Evolutionary conservation across 2,329 filamentous ascomycete genomes (phyloP).

Genomic region (Colletotrichum truncatum): DNA sequence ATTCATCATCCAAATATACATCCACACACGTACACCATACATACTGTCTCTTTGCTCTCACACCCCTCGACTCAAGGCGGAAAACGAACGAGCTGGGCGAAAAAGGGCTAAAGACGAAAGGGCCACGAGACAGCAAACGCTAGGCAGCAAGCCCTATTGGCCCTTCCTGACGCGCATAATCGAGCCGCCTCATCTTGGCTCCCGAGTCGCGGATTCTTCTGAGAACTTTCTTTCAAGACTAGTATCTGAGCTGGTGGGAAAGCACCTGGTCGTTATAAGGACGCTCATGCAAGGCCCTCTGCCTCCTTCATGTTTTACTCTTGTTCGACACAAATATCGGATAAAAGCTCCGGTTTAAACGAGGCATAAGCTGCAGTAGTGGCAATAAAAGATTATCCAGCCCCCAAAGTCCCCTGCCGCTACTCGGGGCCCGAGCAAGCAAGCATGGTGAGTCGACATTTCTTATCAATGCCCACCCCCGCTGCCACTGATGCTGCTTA

Average conservation of each 20-base stretch:
- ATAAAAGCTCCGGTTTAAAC: not conserved
- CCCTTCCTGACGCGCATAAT: not conserved
- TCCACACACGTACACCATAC: not conserved
- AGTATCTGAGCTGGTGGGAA: not conserved
- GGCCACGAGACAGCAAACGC: not conserved
- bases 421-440: constrained; percentile 5
- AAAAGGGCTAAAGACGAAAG: not conserved
- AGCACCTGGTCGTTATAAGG: constrained; percentile 12
- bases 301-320: not conserved
- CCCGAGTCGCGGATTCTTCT: not conserved
- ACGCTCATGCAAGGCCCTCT: constrained; percentile 3
- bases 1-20: too few species aligned
- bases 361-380: constrained; percentile 16
- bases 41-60: not conserved
- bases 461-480: not conserved
- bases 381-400: not conserved
- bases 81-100: not conserved
- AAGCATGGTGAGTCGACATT: constrained; percentile 20
- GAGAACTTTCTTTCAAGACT: not conserved
- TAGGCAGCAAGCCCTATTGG: not conserved
- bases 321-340: not conserved
- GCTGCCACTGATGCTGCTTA: too few species aligned
- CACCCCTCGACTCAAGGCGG: too few species aligned
- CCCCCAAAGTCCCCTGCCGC: constrained; percentile 10
- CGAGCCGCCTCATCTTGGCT: constrained; percentile 20